These are phyloP conservation scores for Cicer arietinum DNA, from an alignment of 306 rosid species.

Conservation along the genomic window DNA sequence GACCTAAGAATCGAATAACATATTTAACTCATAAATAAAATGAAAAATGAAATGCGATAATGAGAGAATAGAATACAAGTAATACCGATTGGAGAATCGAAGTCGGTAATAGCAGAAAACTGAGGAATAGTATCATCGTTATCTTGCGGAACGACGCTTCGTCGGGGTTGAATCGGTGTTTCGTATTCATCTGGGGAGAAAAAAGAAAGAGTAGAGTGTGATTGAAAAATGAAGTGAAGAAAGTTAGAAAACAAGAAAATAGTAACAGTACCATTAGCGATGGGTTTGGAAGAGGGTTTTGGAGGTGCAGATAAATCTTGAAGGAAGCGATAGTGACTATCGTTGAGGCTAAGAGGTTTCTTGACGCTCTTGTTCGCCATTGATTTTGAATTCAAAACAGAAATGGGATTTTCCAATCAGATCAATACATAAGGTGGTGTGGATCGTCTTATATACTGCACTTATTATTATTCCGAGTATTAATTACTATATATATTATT, in stretches of 20 bases:
- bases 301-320: slow-evolving; percentile 81
- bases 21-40: slow-evolving; percentile 1
- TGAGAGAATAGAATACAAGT: neutral
- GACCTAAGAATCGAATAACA: slow-evolving; percentile 36
- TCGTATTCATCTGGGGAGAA: slow-evolving; percentile 23
- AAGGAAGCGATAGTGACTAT: slow-evolving; percentile 80
- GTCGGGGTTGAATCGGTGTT: slow-evolving; percentile 27
- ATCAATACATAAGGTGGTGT: too few species aligned
- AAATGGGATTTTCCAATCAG: neutral
- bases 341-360: slow-evolving; percentile 79
- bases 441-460: too few species aligned
- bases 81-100: slow-evolving; percentile 62
- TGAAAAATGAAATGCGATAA: neutral
- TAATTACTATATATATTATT: too few species aligned
- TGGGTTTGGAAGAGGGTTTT: slow-evolving; percentile 46
- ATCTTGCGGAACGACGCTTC: slow-evolving; percentile 21
- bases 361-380: slow-evolving; percentile 64
- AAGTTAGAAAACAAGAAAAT: neutral
- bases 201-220: neutral
- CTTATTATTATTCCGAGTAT: too few species aligned
- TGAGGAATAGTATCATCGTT: slow-evolving; percentile 44
- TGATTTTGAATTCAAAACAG: neutral
- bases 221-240: neutral
- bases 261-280: neutral
- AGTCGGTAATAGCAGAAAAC: slow-evolving; percentile 62